Evolutionary conservation across 768 basidiomycete genomes (phyloP).

Genomic region (Mycena amicta): DNA sequence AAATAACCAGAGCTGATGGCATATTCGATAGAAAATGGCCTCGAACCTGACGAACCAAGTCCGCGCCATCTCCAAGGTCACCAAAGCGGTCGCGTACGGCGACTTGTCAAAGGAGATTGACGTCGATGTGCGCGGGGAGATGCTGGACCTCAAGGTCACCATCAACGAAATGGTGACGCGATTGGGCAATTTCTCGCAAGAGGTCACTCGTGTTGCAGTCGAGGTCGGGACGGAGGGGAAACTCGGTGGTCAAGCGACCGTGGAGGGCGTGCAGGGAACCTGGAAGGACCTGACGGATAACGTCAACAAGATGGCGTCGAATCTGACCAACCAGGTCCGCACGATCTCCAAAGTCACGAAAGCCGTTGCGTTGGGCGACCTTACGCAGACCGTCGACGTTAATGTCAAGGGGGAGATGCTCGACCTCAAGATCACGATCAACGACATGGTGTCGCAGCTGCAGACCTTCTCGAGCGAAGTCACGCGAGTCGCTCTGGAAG

Average conservation of each 20-base stretch:
- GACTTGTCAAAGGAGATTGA: conserved; percentile 14
- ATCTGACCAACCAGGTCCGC: conserved; percentile 83
- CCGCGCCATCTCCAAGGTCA: conserved; percentile 24
- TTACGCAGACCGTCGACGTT: conserved; percentile 89
- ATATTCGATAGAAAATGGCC: conserved; percentile 53
- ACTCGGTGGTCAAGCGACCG: conserved; percentile 84
- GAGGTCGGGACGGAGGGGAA: conserved; percentile 87
- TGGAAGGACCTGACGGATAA: conserved; percentile 84
- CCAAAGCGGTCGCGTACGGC: conserved; percentile 21
- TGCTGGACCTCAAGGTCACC: conserved; percentile 23
- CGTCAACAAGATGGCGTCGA: conserved; percentile 80
- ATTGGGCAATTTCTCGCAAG: conserved; percentile 86
- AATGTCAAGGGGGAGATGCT: conserved; percentile 89
- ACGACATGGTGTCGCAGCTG: conserved; percentile 21
- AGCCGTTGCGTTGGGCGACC: conserved; percentile 89
- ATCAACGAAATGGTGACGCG: conserved; percentile 23
- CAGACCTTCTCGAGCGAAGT: conserved; percentile 21
- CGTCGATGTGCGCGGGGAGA: conserved; percentile 18
- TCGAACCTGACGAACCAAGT: conserved; percentile 38
- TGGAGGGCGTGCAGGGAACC: conserved; percentile 88
- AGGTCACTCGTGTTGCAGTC: conserved; percentile 83
- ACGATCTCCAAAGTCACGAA: conserved; percentile 92
- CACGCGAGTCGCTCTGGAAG: conserved; percentile 18
- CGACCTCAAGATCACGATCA: conserved; percentile 53
- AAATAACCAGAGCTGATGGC: background rate